Evolutionary conservation across 2,329 filamentous ascomycete species (phyloP).

Genomic region (Fusarium bulbicola): DNA sequence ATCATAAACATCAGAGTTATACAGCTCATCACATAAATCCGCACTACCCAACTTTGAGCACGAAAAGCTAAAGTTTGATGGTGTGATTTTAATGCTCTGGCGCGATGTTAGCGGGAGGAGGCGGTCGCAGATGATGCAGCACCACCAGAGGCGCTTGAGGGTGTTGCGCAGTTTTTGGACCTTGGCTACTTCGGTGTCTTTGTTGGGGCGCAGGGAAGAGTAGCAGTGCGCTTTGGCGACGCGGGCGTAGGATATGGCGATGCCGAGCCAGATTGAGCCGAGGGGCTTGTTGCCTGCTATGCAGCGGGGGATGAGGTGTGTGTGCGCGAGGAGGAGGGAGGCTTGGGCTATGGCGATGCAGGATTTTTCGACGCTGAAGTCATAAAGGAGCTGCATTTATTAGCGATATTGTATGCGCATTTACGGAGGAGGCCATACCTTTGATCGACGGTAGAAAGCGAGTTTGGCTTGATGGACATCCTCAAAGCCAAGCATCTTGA

Average conservation of each 20-base stretch:
- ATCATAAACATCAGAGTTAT: conserved; percentile 38
- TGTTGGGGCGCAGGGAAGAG: conserved; percentile 13
- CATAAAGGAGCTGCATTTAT: conserved; percentile 33
- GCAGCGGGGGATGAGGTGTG: conserved; percentile 37
- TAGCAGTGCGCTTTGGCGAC: conserved; percentile 40
- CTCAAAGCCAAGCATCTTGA: conserved; percentile 32
- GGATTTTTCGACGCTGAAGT: conserved; percentile 38
- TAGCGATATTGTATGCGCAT: rapidly evolving
- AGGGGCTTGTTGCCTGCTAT: conserved; percentile 39
- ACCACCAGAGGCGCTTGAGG: conserved; percentile 40
- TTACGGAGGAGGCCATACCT: not conserved
- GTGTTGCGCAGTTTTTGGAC: conserved; percentile 31
- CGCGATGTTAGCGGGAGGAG: conserved; percentile 32
- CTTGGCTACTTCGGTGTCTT: conserved; percentile 10
- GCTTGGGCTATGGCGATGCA: conserved; percentile 40
- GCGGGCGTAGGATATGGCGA: conserved; percentile 40
- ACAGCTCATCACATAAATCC: conserved; percentile 33
- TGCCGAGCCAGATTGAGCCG: conserved; percentile 39
- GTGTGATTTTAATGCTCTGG: conserved; percentile 41
- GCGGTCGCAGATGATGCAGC: conserved; percentile 40
- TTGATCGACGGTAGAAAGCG: conserved; percentile 36
- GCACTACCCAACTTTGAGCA: conserved; percentile 24
- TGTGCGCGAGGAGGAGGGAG: conserved; percentile 36
- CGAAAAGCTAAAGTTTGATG: conserved; percentile 36
- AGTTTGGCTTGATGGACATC: conserved; percentile 38